These are phyloP conservation scores for Quercus dentata DNA, from an alignment of 306 rosid genomes.

Conservation along the genomic window DNA sequence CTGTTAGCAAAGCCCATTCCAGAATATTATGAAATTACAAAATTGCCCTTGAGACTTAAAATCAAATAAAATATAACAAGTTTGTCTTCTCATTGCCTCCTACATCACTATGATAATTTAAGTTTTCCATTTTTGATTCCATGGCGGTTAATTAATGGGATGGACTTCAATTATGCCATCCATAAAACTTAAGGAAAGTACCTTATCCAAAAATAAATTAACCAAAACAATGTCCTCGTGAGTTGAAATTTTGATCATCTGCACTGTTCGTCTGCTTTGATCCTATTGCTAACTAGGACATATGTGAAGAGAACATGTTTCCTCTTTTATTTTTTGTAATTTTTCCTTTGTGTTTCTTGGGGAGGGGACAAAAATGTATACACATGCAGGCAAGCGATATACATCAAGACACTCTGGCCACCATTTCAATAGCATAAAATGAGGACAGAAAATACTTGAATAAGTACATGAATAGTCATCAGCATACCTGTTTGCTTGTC, in stretches of 20 bases:
- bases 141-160: not conserved
- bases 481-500: slow-evolving; percentile 44
- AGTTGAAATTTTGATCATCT: not conserved
- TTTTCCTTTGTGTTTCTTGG: not conserved
- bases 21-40: too few species aligned
- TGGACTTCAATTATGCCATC: not conserved
- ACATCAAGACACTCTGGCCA: not conserved
- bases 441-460: not conserved
- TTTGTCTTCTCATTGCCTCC: too few species aligned
- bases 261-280: not conserved
- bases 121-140: not conserved
- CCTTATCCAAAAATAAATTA: not conserved
- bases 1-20: too few species aligned
- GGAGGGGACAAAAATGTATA: not conserved
- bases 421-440: not conserved
- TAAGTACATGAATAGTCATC: not conserved
- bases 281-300: not conserved
- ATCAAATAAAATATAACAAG: too few species aligned
- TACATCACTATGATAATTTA: too few species aligned
- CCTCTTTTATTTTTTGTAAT: not conserved
- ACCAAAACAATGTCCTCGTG: not conserved
- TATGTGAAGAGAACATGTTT: not conserved
- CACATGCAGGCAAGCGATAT: not conserved
- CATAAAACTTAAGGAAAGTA: not conserved
- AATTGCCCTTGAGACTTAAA: too few species aligned